A percentile compares a stretch with the other conserved stretches of the same genome.
These are phyloP conservation scores for Fagopyrum tataricum DNA, from an alignment of 148 eudicot genomes.

Conservation along the genomic window DNA sequence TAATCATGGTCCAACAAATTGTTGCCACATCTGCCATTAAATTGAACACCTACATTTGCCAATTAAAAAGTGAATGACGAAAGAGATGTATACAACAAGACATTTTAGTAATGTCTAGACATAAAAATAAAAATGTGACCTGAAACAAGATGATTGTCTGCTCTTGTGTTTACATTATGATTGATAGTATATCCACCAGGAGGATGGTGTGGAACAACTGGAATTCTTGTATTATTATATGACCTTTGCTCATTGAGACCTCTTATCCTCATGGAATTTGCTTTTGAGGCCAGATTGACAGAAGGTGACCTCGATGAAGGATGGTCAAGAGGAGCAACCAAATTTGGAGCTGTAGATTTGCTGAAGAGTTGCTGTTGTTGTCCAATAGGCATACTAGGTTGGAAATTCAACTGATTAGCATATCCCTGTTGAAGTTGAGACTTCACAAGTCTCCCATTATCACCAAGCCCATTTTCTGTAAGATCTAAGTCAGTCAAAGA, in stretches of 20 bases:
- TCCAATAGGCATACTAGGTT: slow-evolving; percentile 17
- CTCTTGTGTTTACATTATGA: slow-evolving; percentile 19
- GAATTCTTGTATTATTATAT: slow-evolving; percentile 17
- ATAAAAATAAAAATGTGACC: slow-evolving; percentile 13
- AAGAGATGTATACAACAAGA: background rate
- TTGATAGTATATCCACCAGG: slow-evolving; percentile 18
- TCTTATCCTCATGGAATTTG: slow-evolving; percentile 17
- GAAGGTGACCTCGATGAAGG: slow-evolving; percentile 19
- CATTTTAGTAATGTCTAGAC: background rate
- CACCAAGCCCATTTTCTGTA: slow-evolving; percentile 22
- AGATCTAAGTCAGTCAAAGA: slow-evolving; percentile 24
- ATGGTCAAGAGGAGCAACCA: slow-evolving; percentile 16
- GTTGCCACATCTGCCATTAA: slow-evolving; percentile 22
- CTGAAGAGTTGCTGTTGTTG: slow-evolving; percentile 22
- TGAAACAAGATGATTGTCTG: slow-evolving; percentile 19
- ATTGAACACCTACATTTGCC: slow-evolving; percentile 21
- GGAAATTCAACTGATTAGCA: slow-evolving; percentile 14
- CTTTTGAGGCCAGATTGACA: slow-evolving; percentile 21
- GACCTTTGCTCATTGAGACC: slow-evolving; percentile 21
- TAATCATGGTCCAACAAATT: slow-evolving; percentile 18
- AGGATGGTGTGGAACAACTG: slow-evolving; percentile 17
- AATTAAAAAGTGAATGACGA: slow-evolving; percentile 15
- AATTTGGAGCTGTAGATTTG: slow-evolving; percentile 19
- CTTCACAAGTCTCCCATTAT: slow-evolving; percentile 20
- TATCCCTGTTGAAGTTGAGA: slow-evolving; percentile 22